Conservation (phyloP, 2,329 filamentous ascomycete species). For the Dactylellina drechsleri region DNA sequence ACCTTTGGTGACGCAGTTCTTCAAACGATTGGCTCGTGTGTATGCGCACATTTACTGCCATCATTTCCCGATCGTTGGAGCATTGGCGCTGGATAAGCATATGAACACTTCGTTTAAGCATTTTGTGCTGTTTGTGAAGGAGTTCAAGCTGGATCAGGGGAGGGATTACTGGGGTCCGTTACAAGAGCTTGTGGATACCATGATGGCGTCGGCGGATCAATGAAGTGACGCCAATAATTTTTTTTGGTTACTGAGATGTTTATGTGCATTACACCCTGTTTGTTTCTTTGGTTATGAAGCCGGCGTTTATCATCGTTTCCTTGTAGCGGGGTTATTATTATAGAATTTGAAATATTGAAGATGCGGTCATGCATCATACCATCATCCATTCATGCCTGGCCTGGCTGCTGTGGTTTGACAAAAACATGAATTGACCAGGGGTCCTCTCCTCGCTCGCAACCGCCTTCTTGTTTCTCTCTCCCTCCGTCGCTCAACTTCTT, state of each 20-base stretch:
- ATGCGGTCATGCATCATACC: too few relatives aligned
- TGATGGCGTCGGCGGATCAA: slow-evolving; percentile 64
- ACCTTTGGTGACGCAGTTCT: slow-evolving; percentile 88
- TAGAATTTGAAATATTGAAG: too few relatives aligned
- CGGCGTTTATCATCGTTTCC: too few relatives aligned
- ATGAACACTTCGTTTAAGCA: slow-evolving; percentile 99
- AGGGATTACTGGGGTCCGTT: slow-evolving; percentile 98
- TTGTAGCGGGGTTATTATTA: too few relatives aligned
- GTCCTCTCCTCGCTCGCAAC: slow-evolving; percentile 12
- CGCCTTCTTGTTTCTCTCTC: slow-evolving; percentile 7
- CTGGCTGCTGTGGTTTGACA: too few relatives aligned
- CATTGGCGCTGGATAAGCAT: slow-evolving; percentile 94
- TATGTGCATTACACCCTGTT: background rate
- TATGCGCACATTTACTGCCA: slow-evolving; percentile 99
- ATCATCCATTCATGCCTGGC: too few relatives aligned
- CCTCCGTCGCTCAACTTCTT: background rate
- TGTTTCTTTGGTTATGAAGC: background rate
- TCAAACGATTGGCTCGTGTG: slow-evolving; percentile 98
- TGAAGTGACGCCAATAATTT: background rate
- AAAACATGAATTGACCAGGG: too few relatives aligned
- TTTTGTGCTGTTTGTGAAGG: slow-evolving; percentile 97
- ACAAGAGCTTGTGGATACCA: slow-evolving; percentile 95
- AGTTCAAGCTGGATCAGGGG: slow-evolving; percentile 89
- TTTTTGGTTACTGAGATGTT: background rate
- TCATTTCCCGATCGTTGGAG: slow-evolving; percentile 95